phyloP scores from a whole-genome alignment of 2,329 filamentous ascomycete species.

The Aspergillus spinulosporus region DNA sequence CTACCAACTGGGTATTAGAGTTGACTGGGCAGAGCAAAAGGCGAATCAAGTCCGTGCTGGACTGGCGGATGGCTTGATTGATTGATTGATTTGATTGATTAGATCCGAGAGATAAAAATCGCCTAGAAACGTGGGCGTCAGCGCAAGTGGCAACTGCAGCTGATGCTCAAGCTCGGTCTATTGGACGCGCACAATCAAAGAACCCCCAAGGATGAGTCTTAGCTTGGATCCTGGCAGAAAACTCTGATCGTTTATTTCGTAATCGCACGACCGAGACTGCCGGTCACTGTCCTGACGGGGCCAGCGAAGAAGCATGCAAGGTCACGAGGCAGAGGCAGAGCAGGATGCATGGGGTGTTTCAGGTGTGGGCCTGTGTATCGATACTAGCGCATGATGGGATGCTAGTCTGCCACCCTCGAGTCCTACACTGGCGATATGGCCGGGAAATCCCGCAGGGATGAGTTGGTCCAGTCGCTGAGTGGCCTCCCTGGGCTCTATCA shows the following conservation, averaged over 20 bases:
- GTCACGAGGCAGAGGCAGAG: background rate
- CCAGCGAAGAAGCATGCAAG: background rate
- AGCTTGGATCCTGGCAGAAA: slow-evolving; percentile 2
- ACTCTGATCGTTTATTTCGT: background rate
- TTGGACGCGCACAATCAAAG: slow-evolving; percentile 4
- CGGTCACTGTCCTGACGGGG: too few species aligned
- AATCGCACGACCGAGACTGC: background rate
- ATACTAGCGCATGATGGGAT: background rate
- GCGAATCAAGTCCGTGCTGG: background rate
- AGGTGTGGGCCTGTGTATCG: background rate
- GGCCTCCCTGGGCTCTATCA: background rate
- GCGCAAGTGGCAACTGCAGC: background rate
- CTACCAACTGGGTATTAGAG: background rate
- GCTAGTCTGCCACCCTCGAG: background rate
- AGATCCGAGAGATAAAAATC: slow-evolving; percentile 10
- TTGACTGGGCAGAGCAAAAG: background rate
- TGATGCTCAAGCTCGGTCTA: background rate
- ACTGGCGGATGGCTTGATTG: background rate
- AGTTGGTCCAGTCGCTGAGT: background rate
- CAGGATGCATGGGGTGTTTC: background rate
- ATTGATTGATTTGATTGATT: slow-evolving; percentile 1
- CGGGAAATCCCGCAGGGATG: background rate
- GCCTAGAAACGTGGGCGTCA: slow-evolving; percentile 4
- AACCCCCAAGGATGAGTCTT: background rate
- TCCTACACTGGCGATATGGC: background rate